Percentiles rank a stretch among this genome's conserved stretches.
Evolutionary conservation across 108 stramenopile genomes (phyloP).

Genomic region (Skeletonema grethae): DNA sequence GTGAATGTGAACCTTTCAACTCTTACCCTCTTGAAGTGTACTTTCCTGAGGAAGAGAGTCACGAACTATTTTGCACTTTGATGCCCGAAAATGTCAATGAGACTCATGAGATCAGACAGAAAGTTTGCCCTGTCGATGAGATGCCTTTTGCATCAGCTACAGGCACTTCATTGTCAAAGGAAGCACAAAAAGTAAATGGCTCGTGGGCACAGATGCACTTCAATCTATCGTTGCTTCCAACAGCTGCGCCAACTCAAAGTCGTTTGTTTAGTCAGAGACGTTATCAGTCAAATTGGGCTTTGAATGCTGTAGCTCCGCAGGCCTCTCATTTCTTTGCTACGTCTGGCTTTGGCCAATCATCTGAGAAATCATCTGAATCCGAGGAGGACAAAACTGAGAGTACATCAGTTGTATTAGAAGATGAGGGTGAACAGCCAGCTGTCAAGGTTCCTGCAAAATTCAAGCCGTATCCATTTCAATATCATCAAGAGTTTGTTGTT

Average conservation of each 20-base stretch:
- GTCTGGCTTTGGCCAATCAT: neutral
- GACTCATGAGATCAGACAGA: neutral
- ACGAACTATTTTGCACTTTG: slow-evolving; percentile 12
- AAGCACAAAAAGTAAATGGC: slow-evolving; percentile 3
- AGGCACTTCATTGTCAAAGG: neutral
- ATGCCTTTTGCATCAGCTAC: slow-evolving; percentile 4
- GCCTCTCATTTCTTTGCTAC: neutral
- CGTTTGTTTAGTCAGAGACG: neutral
- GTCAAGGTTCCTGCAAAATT: slow-evolving; percentile 43
- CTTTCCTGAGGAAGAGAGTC: slow-evolving; percentile 35
- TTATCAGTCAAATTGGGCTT: slow-evolving; percentile 10
- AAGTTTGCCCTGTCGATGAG: slow-evolving; percentile 1
- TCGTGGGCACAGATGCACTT: neutral
- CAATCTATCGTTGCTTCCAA: neutral
- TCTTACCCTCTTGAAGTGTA: slow-evolving; percentile 24
- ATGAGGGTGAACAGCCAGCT: neutral
- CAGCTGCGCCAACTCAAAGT: neutral
- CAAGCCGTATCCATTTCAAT: slow-evolving; percentile 52
- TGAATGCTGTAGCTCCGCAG: slow-evolving; percentile 10
- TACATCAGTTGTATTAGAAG: neutral
- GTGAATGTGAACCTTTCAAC: slow-evolving; percentile 35
- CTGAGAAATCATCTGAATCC: neutral
- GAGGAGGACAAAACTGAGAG: slow-evolving; percentile 4
- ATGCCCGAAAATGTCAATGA: neutral
- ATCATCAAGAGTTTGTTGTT: slow-evolving; percentile 54